phyloP scores from a whole-genome alignment of 2,329 filamentous ascomycete species.

The Ophiocordyceps sinensis region DNA sequence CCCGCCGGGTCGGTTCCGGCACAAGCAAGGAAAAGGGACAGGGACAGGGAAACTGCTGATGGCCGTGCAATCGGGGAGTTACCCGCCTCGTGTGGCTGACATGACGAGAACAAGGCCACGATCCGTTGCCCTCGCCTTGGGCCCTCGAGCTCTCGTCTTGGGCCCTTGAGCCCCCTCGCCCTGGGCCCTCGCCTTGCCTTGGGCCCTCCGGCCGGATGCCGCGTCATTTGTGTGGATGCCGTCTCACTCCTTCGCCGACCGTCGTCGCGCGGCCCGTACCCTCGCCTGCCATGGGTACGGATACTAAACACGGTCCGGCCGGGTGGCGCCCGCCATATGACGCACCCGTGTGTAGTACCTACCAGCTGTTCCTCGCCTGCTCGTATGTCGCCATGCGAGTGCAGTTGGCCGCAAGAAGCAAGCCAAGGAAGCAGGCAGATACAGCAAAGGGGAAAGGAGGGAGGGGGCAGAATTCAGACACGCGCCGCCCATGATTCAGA shows the following conservation, averaged over 20 bases:
- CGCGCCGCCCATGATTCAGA: background rate
- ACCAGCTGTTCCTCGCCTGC: background rate
- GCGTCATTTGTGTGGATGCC: constrained; percentile 1
- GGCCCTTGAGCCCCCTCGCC: no score
- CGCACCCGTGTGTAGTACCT: background rate
- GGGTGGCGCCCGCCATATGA: constrained; percentile 1
- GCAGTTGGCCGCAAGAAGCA: background rate
- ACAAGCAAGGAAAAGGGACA: background rate
- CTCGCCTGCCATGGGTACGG: background rate
- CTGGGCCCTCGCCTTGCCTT: no score
- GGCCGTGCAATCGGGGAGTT: background rate
- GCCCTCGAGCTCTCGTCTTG: no score
- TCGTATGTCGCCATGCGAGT: background rate
- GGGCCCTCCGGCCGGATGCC: background rate
- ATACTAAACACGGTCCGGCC: background rate
- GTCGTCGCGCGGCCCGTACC: background rate
- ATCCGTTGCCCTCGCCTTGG: no score
- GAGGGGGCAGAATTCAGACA: background rate
- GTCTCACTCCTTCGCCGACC: constrained; percentile 1
- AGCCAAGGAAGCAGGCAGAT: constrained; percentile 1
- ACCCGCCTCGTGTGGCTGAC: background rate
- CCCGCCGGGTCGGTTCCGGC: background rate
- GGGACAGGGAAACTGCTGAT: background rate
- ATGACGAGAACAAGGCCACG: background rate
- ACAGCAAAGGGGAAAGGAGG: background rate